Percentiles rank a stretch among this genome's conserved stretches.
phyloP scores from a whole-genome alignment of 1,284 basidiomycete genomes.

The Leccinum proximum region DNA sequence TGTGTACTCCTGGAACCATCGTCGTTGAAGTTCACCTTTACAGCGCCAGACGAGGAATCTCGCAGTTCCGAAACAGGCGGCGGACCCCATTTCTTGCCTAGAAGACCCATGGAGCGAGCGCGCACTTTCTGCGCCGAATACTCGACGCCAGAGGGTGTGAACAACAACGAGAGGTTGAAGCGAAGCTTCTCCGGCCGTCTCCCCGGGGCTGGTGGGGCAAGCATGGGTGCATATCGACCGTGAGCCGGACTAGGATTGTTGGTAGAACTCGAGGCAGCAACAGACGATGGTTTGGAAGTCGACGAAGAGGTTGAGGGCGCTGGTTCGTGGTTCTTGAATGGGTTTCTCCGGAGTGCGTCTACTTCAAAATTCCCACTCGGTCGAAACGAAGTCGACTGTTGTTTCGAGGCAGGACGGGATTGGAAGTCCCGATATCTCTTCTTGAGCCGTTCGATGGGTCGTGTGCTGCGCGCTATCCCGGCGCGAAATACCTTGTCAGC shows the following conservation, averaged over 20 bases:
- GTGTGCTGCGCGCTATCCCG: constrained; percentile 81
- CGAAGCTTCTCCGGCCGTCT: constrained; percentile 68
- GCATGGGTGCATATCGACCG: constrained; percentile 63
- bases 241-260: constrained; percentile 21
- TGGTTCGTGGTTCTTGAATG: constrained; percentile 48
- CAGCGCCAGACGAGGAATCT: constrained; percentile 28
- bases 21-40: constrained; percentile 51
- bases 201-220: constrained; percentile 59
- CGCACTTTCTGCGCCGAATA: constrained; percentile 75
- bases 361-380: constrained; percentile 29
- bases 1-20: constrained; percentile 45
- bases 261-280: constrained; percentile 16
- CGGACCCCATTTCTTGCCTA: constrained; percentile 78
- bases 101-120: constrained; percentile 71
- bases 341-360: constrained; percentile 47
- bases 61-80: constrained; percentile 48
- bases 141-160: constrained; percentile 63
- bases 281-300: constrained; percentile 24
- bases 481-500: constrained; percentile 84
- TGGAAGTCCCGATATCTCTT: constrained; percentile 84
- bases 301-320: constrained; percentile 29
- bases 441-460: constrained; percentile 86
- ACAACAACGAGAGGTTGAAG: constrained; percentile 65
- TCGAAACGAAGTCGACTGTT: constrained; percentile 24
- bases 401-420: constrained; percentile 38